These are phyloP conservation scores for Tulasnella sp. DNA, from an alignment of 768 basidiomycete genomes.

Conservation along the genomic window DNA sequence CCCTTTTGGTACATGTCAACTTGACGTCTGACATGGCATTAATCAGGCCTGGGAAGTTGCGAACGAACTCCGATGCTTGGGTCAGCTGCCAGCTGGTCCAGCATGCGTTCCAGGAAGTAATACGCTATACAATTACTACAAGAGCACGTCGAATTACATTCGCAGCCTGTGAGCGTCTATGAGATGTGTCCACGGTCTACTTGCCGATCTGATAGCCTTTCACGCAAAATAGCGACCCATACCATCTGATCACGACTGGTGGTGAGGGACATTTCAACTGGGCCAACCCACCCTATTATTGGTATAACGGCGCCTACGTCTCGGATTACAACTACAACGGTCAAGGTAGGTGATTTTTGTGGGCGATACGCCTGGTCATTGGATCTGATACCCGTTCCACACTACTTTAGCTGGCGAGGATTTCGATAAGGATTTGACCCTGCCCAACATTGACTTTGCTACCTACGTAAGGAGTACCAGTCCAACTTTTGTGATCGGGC, in stretches of 20 bases:
- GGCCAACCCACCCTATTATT: conserved; percentile 35
- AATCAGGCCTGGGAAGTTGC: not conserved
- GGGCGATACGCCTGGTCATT: not conserved
- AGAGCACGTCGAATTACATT: conserved; percentile 41
- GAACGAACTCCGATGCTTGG: not conserved
- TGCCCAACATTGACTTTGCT: conserved; percentile 47
- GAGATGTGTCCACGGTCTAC: not conserved
- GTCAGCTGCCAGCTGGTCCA: conserved; percentile 37
- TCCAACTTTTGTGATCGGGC: no score
- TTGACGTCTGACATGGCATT: no score
- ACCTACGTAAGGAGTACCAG: conserved; percentile 35
- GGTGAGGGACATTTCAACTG: conserved; percentile 49
- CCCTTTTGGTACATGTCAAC: not conserved
- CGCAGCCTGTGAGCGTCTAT: conserved; percentile 37
- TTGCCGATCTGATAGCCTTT: conserved; percentile 19
- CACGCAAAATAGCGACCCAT: conserved; percentile 36
- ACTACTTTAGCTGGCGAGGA: conserved; percentile 41
- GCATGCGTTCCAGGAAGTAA: conserved; percentile 38
- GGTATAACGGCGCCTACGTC: conserved; percentile 35
- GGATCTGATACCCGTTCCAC: no score
- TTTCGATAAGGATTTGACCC: conserved; percentile 38
- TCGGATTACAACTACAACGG: conserved; percentile 51
- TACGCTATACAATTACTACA: conserved; percentile 41
- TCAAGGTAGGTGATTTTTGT: conserved; percentile 29
- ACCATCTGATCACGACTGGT: conserved; percentile 46